Evolutionary conservation across 805 yeast genomes (phyloP).

Genomic region (Suhomyces vadensis): DNA sequence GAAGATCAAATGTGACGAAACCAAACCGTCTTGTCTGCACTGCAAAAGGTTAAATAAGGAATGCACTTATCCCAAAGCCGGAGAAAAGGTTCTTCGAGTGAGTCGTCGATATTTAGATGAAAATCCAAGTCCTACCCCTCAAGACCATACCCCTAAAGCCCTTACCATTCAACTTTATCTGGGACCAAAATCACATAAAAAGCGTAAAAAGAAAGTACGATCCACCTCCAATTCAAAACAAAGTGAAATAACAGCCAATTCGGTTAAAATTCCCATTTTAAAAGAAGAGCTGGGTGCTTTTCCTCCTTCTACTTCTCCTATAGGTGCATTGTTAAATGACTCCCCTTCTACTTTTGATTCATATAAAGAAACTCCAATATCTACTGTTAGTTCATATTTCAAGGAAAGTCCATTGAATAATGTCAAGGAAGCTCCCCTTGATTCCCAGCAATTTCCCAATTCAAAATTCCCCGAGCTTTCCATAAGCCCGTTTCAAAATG

Average conservation of each 20-base stretch:
- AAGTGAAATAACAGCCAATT: not conserved
- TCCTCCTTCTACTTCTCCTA: conserved; percentile 2
- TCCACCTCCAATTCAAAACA: not conserved
- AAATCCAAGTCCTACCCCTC: conserved; percentile 6
- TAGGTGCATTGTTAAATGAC: not conserved
- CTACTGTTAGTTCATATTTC: not conserved
- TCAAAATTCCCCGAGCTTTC: not conserved
- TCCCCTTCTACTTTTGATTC: conserved; percentile 2
- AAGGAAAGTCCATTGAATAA: not conserved
- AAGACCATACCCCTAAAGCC: not conserved
- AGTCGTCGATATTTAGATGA: conserved; percentile 13
- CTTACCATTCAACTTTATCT: conserved; percentile 10
- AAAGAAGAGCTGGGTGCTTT: not conserved
- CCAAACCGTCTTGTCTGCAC: conserved; percentile 32
- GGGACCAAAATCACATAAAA: conserved; percentile 11
- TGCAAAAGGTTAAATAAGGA: conserved; percentile 32
- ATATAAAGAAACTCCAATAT: not conserved
- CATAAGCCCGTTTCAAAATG: not conserved
- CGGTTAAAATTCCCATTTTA: not conserved
- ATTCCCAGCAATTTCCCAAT: not conserved
- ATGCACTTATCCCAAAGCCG: conserved; percentile 38
- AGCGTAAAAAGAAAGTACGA: not conserved
- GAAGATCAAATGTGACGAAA: conserved; percentile 44
- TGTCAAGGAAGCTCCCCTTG: conserved; percentile 3
- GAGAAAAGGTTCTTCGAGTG: conserved; percentile 37